Base-by-base conservation (phyloP, 2,329 filamentous ascomycete genomes). In the Blastomyces gilchristii region DNA sequence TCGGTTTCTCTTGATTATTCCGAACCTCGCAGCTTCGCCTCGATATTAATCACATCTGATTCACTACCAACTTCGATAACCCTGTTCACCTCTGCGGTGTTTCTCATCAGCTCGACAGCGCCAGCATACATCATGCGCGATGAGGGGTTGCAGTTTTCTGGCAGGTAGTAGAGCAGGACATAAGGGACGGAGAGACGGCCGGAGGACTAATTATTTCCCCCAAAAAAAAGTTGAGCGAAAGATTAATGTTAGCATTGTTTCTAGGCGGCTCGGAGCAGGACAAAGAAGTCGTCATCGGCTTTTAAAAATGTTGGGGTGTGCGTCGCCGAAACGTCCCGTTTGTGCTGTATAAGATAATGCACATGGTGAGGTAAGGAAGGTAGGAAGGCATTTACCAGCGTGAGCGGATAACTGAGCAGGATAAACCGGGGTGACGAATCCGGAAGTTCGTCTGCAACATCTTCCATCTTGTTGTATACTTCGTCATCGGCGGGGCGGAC, bases 81-180 rank as follows among this genome's bases (percentile, higher is more conserved):
- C 68, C 85, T 85, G 62, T 88, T 87, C n/a, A 91, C 92, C 78
- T 97, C 91, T 64, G 90, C 90, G 62, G 90, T 95, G 72, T 90
- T 96, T 67, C 92, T 86, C 88, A 97, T 91, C 75, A 97, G 78
- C 79, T 99, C 94, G 77, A 97, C 96, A 53, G 94, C 94, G 49
- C 92, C 89, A 39, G 94, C 94, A 75, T 97, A 99, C 73, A 94
- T 80, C 94, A 97, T 97, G 69, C 90, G 86, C 72, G 89, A 80
- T 72, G 92, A 89, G 68, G 83, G 85, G 74, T 96, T 97, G 78
- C 90, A 94, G 58, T 93, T 97, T 60, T 87, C 88, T 8, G 94
- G 94, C 28, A 97, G 85, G 78, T 96, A 97, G 80, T 96, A 97
- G 28, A 99, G 79, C 74, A 97, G 85, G 57, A 97, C 91, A 74